Conservation (phyloP, 805 yeast genomes). For the Candida nanaspora region DNA sequence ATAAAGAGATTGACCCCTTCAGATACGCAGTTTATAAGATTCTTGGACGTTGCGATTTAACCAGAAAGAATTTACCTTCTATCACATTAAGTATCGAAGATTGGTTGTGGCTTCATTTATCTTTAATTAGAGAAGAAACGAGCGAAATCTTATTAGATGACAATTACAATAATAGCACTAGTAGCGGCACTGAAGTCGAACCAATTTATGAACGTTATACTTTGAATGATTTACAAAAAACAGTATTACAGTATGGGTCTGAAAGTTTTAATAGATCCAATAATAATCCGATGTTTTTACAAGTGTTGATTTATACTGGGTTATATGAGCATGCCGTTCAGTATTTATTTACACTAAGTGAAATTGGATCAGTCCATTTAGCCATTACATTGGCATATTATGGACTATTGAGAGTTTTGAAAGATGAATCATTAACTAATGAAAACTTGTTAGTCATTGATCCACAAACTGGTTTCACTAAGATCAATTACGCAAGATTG, state of each 20-base stretch:
- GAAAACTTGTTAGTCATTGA: constrained; percentile 23
- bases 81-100: constrained; percentile 78
- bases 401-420: constrained; percentile 49
- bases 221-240: constrained; percentile 65
- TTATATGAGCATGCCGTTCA: constrained; percentile 75
- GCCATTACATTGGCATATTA: constrained; percentile 75
- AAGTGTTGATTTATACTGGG: constrained; percentile 67
- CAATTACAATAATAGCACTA: neutral
- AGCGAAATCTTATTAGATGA: constrained; percentile 14
- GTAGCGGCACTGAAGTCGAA: constrained; percentile 26
- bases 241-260: constrained; percentile 65
- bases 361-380: constrained; percentile 83
- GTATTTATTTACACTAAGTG: constrained; percentile 53
- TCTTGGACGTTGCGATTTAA: constrained; percentile 80
- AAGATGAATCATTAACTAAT: neutral
- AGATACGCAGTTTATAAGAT: constrained; percentile 86
- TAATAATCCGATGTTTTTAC: constrained; percentile 66
- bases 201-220: constrained; percentile 67
- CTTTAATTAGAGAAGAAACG: constrained; percentile 57
- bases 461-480: constrained; percentile 18
- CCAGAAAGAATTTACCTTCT: constrained; percentile 60
- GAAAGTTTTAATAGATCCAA: constrained; percentile 59
- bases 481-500: constrained; percentile 49
- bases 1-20: constrained; percentile 75
- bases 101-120: constrained; percentile 93